Conservation (phyloP, 208 protist genomes). For the Angomonas deanei region DNA sequence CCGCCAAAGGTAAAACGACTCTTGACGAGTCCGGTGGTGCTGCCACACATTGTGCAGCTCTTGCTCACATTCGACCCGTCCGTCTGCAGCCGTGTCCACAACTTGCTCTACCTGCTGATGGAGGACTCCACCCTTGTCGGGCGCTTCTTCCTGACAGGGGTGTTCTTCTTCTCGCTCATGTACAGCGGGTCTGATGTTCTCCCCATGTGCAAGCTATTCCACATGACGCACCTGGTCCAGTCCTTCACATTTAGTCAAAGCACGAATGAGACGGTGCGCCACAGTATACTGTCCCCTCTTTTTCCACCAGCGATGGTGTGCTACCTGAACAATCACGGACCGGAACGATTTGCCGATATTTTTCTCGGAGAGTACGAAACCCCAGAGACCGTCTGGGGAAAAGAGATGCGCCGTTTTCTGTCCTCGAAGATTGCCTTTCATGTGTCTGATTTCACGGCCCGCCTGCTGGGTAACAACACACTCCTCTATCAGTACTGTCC, state of each 20-base stretch:
- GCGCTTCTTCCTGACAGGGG: slow-evolving; percentile 89
- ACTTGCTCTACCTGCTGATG: slow-evolving; percentile 82
- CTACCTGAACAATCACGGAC: slow-evolving; percentile 87
- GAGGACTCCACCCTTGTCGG: slow-evolving; percentile 81
- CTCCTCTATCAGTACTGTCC: slow-evolving; percentile 92
- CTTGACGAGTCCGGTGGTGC: slow-evolving; percentile 65
- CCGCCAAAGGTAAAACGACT: slow-evolving; percentile 89
- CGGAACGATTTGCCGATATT: slow-evolving; percentile 88
- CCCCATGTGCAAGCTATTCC: slow-evolving; percentile 78
- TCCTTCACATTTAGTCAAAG: slow-evolving; percentile 53
- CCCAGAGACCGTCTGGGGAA: slow-evolving; percentile 94
- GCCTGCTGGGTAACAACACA: slow-evolving; percentile 84
- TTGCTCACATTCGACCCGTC: slow-evolving; percentile 90
- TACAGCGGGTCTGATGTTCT: slow-evolving; percentile 93
- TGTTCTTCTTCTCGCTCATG: slow-evolving; percentile 93
- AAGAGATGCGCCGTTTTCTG: slow-evolving; percentile 87
- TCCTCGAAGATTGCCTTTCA: slow-evolving; percentile 90
- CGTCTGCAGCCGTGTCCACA: slow-evolving; percentile 77
- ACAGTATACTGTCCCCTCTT: slow-evolving; percentile 80
- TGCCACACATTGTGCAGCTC: slow-evolving; percentile 93
- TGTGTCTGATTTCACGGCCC: slow-evolving; percentile 90
- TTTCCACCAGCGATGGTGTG: slow-evolving; percentile 94
- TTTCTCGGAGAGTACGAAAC: slow-evolving; percentile 93
- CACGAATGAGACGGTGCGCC: slow-evolving; percentile 47
- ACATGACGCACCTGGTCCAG: slow-evolving; percentile 84